Evolutionary conservation across 2,329 filamentous ascomycete genomes (phyloP), one percentile per base, ranked within the genome.

Genomic region (Hypocrella siamensis): DNA sequence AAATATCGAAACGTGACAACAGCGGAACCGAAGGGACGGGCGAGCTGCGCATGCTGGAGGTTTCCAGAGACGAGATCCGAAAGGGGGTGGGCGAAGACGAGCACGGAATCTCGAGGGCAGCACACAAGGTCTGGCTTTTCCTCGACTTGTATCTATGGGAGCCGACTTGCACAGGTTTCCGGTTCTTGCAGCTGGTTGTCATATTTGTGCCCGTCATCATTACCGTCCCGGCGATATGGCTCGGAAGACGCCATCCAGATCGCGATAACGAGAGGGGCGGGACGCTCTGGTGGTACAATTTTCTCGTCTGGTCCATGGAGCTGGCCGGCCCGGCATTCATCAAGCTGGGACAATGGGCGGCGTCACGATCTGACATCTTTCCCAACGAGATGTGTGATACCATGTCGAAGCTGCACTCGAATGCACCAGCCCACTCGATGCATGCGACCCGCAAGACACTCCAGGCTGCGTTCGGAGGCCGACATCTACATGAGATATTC

Each of bases 321-420:
- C 68, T 76, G 48, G 84, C 88, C 14, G 90, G 90, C 0, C 86
- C 90, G 28, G 85, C 90, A 0, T 98, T 98, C 49, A 98, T 98
- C 59, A 98, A 98, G 75, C 72, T 98, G 33, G 90, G 90, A 12
- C 90, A 98, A 75, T 98, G 90, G 90, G 90, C 90, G 14, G 90
- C 90, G 3, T 96, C 90, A 5, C 70, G 90, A 50, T 82, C 86
- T 26, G 90, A 98, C 55, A 93, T 98, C 48, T 98, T 98, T 50
- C 90, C 90, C 2, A 79, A 70, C 16, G 77, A 94, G 53, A 75
- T 98, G 70, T 98, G 90, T 57, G 71, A 71, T 27, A 75, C 86
- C 50, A 90, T 98, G 88, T 93, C 86, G 2, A 81, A 85, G 38
- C 67, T 98, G 28, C 90, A 98, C 57, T 94, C 90, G 2, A 75